A percentile compares a stretch with the other conserved stretches of the same genome.
Evolutionary conservation across 1,284 basidiomycete genomes (phyloP).

Genomic region (Cronartium ribicola): DNA sequence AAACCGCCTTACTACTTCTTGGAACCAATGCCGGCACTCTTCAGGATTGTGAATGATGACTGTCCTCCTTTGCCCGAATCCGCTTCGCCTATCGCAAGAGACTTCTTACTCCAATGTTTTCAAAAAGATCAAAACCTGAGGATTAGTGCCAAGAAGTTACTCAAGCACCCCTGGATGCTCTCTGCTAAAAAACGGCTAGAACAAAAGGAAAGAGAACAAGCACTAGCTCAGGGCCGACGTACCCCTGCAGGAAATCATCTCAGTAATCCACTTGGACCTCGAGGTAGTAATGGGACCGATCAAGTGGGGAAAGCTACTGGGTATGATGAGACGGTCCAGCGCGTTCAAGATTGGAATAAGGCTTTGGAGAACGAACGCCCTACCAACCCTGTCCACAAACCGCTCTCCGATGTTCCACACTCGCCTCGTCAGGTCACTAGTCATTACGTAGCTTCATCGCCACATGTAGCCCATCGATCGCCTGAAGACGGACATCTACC

Average conservation of each 20-base stretch:
- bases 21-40: slow-evolving; percentile 95
- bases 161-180: slow-evolving; percentile 93
- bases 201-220: slow-evolving; percentile 49
- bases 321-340: slow-evolving; percentile 86
- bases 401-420: slow-evolving; percentile 10
- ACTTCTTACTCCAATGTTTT: slow-evolving; percentile 95
- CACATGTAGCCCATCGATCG: slow-evolving; percentile 2
- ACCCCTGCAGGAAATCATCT: slow-evolving; percentile 36
- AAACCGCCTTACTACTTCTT: slow-evolving; percentile 93
- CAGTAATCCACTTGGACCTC: slow-evolving; percentile 5
- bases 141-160: slow-evolving; percentile 84
- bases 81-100: slow-evolving; percentile 77
- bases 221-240: slow-evolving; percentile 28
- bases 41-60: slow-evolving; percentile 96
- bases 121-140: slow-evolving; percentile 95
- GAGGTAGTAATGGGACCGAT: slow-evolving; percentile 21
- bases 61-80: slow-evolving; percentile 92
- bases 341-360: slow-evolving; percentile 98
- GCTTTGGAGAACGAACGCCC: slow-evolving; percentile 57
- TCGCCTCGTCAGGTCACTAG: slow-evolving; percentile 25
- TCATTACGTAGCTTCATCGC: slow-evolving; percentile 8
- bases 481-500: slow-evolving; percentile 6
- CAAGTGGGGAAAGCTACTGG: slow-evolving; percentile 28
- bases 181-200: slow-evolving; percentile 71
- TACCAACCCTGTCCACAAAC: slow-evolving; percentile 18